These are phyloP conservation scores for Citrus unshiu DNA, from an alignment of 345 rosid genomes.

Conservation along the genomic window DNA sequence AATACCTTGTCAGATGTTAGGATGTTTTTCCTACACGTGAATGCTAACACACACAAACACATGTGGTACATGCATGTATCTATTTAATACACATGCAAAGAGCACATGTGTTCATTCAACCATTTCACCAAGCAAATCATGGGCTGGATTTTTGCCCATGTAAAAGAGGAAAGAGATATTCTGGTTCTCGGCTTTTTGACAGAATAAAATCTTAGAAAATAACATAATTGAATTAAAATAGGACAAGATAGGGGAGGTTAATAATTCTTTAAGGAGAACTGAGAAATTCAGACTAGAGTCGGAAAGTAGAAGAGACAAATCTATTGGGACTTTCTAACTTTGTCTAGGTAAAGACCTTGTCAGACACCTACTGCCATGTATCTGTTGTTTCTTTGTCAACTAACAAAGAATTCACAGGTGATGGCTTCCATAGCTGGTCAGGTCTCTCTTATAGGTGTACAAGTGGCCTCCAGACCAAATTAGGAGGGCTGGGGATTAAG, in stretches of 20 bases:
- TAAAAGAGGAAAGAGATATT: not conserved
- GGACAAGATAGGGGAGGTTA: not conserved
- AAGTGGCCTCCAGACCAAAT: not conserved
- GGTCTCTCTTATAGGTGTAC: not conserved
- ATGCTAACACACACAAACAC: not conserved
- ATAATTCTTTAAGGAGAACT: not conserved
- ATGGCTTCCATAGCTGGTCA: not conserved
- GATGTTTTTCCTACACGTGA: not conserved
- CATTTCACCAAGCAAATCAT: not conserved
- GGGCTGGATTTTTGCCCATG: not conserved
- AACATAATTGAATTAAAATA: not conserved
- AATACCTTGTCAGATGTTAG: too few relatives aligned
- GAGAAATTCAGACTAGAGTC: not conserved
- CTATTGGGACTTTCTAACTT: not conserved
- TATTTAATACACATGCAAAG: not conserved
- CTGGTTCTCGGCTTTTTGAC: not conserved
- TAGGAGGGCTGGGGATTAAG: not conserved
- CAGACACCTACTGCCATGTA: not conserved
- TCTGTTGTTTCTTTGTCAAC: not conserved
- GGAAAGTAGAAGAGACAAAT: not conserved
- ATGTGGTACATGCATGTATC: not conserved
- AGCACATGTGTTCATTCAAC: not conserved
- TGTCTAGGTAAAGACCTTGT: not conserved
- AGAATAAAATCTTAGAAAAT: not conserved
- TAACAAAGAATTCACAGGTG: not conserved